Base-by-base conservation (phyloP, 345 rosid species). In the Noccaea caerulescens region DNA sequence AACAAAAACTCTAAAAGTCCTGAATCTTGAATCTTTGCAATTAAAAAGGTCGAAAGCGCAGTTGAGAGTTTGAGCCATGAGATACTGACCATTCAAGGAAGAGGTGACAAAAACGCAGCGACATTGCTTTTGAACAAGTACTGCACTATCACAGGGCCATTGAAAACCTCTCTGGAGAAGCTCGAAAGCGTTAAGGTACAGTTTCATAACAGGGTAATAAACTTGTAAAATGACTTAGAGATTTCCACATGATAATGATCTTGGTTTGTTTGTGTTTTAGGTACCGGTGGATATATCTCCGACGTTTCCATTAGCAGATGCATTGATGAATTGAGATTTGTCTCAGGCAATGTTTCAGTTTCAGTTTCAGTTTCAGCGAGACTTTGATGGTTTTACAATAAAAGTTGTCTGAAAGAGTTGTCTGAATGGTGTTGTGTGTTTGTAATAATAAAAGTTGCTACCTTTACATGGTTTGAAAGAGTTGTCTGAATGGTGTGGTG, bases 281-380 rank as follows among this genome's bases (percentile, higher is more conserved):
- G 98, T 92, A 10, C 90, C 98, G 0, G 91, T 88, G 62, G 96
- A 89, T 71, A 92, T 89, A 58, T 79, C 79, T 80, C 96, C 94
- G 11, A 71, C 82, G 64, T 89, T 92, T 77, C 77, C 96, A 0
- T 44, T 77, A 18, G 96, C 85, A 43, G 61, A 82, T 36, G 32
- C 73, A 39, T 59, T 82, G 58, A 7, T 72, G 59, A 76, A 70
- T 20, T 72, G 80, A 80, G 73, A 34, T 18, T 1, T 34, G 39
- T 63, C 44, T 71, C 68, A 3, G 10, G 12, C 57, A 14, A 47
- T 46, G 49, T 59, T 50, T 46, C 18, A 16, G 18, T 16, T 16
- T 16, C 18, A 16, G 18, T 16, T 16, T 16, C 63, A 63, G 56
- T 55, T 56, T 56, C 60, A 49, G 25, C 16, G 0, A 65, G 14